Percentiles rank a stretch among this genome's conserved stretches.
These are phyloP conservation scores for Cenchrus americanus DNA, from an alignment of 176 grass and related monocot genomes.

Conservation along the genomic window DNA sequence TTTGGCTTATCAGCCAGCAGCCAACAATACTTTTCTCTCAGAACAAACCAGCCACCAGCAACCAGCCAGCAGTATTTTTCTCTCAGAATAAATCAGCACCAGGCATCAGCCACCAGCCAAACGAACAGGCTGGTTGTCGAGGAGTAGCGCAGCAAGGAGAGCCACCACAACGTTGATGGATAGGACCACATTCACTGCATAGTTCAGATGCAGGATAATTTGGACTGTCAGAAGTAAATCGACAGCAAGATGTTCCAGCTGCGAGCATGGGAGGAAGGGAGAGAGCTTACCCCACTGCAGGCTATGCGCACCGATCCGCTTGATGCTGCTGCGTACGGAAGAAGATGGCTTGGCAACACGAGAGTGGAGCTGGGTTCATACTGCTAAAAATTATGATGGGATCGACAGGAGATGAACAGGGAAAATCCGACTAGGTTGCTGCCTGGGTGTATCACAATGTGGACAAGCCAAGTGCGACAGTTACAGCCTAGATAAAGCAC, in stretches of 20 bases:
- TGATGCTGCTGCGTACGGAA: slow-evolving; percentile 83
- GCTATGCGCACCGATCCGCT: slow-evolving; percentile 74
- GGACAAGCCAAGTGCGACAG: slow-evolving; percentile 80
- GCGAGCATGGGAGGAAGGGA: not conserved
- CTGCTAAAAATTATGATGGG: slow-evolving; percentile 81
- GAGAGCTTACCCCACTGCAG: slow-evolving; percentile 59
- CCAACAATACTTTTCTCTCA: too few species aligned
- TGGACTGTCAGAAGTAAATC: not conserved
- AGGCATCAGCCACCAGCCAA: too few species aligned
- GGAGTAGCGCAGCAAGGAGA: slow-evolving; percentile 73
- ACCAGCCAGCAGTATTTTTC: too few species aligned
- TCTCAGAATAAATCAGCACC: too few species aligned
- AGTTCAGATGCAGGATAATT: slow-evolving; percentile 67
- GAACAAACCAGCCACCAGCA: too few species aligned
- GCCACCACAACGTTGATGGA: slow-evolving; percentile 94
- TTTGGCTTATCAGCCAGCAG: too few species aligned
- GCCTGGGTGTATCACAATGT: slow-evolving; percentile 92
- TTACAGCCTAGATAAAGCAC: slow-evolving; percentile 91
- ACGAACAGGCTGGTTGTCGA: too few species aligned
- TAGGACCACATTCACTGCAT: slow-evolving; percentile 76
- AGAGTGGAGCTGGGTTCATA: slow-evolving; percentile 76
- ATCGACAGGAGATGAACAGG: slow-evolving; percentile 89
- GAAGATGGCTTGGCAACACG: slow-evolving; percentile 79
- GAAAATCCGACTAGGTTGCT: slow-evolving; percentile 94
- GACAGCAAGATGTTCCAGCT: not conserved